Conservation (phyloP, 257 asterid genomes). For the Gardenia jasminoides region DNA sequence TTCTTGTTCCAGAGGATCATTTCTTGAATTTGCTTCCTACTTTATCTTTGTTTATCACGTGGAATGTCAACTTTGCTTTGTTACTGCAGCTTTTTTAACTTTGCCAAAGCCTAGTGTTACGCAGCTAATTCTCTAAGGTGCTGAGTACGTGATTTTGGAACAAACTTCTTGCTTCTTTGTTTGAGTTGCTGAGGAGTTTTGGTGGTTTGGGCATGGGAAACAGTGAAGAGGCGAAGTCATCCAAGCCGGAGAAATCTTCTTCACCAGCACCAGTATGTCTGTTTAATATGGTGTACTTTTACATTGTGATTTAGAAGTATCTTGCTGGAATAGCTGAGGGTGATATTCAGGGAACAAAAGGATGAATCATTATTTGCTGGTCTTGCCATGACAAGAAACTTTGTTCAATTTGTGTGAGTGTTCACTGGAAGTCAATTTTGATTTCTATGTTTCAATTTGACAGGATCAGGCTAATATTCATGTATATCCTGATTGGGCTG, state of each 20-base stretch:
- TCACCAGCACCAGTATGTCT: constrained; percentile 53
- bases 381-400: neutral
- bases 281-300: neutral
- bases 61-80: neutral
- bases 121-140: neutral
- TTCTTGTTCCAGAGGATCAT: neutral
- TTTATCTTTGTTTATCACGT: neutral
- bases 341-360: neutral
- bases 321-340: neutral
- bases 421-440: neutral
- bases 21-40: neutral
- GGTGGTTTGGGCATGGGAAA: constrained; percentile 56
- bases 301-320: neutral
- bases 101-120: neutral
- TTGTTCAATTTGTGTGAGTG: neutral
- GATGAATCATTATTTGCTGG: neutral
- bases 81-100: constrained; percentile 3
- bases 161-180: constrained; percentile 12
- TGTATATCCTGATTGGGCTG: constrained; percentile 91
- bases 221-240: constrained; percentile 62
- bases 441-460: constrained; percentile 24
- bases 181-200: neutral
- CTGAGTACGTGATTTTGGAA: constrained; percentile 13
- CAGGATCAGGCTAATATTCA: constrained; percentile 83
- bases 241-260: constrained; percentile 63